Base-by-base conservation (phyloP, 2,329 filamentous ascomycete genomes). In the Mycogone perniciosa region DNA sequence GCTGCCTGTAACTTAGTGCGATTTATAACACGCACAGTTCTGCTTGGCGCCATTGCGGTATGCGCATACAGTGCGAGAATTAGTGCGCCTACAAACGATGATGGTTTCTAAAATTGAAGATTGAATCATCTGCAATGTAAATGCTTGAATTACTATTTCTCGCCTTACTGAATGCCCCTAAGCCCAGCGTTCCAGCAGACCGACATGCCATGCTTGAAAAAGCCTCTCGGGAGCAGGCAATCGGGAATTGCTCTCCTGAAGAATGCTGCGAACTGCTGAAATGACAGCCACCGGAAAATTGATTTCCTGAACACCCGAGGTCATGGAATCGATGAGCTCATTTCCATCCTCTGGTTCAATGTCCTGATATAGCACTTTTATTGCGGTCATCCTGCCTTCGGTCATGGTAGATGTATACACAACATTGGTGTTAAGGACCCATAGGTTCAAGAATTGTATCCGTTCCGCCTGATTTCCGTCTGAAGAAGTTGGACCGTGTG, bases 171-270 rank as follows among this genome's bases (percentile, higher is more conserved):
- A 2, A 38, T 50, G 35, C 7, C 6, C n/a, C 44, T 47, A 41
- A 7, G 10, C 57, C 69, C 68, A 71, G 45, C 67, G 61, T 40
- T 77, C 74, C 53, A 89, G 61, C 13, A 89, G 62, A 2, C 82
- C 84, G 5, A 89, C 81, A 29, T 76, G 75, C 85, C 85, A 89
- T n/a, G 76, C 78, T 61, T 79, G 74, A 57, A 87, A 86, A 30
- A 59, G 68, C 50, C 80, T 73, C 53, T 84, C 80, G 7, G 69
- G 69, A 0, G 57, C 62, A 1, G 85, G 85, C 7, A 89, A 62
- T 11, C 81, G 60, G 3, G 54, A 39, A 34, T 74, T 79, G 56
- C 77, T 82, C 6, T 60, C 61, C 8, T 69, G 61, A 29, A 89
- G 66, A 7, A 64, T 67, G 5, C 59, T 54, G 1, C 64, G 57